A percentile compares a stretch with the other conserved stretches of the same genome.
phyloP scores from a whole-genome alignment of 345 rosid genomes.

The Sonneratia caseolaris region DNA sequence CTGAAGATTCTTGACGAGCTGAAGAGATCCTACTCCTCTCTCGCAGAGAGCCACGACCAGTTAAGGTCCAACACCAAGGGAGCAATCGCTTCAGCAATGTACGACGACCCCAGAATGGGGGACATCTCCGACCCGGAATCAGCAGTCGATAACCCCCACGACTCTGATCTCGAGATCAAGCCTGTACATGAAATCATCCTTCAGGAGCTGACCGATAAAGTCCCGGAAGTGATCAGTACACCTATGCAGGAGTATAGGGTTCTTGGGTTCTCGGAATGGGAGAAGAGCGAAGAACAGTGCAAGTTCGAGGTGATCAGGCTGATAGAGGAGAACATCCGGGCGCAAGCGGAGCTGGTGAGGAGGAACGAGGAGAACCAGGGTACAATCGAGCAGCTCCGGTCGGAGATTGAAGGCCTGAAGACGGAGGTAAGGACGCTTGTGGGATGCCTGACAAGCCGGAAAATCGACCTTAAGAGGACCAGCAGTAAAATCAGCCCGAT shows the following conservation, averaged over 20 bases:
- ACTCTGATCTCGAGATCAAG: not conserved
- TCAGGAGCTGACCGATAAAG: not conserved
- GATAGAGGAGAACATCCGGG: constrained; percentile 33
- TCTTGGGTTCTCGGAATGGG: constrained; percentile 1
- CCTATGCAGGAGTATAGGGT: not conserved
- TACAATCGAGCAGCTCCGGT: constrained; percentile 22
- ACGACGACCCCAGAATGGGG: not conserved
- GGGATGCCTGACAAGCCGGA: constrained; percentile 14
- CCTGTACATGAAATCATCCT: not conserved
- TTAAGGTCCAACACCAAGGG: constrained; percentile 19
- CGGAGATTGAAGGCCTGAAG: constrained; percentile 23
- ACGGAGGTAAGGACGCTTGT: constrained; percentile 28
- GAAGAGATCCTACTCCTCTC: constrained; percentile 18
- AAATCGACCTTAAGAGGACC: constrained; percentile 13
- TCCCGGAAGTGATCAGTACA: too few species aligned
- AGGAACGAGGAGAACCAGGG: constrained; percentile 41
- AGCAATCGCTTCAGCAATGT: not conserved
- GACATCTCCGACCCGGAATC: constrained; percentile 1
- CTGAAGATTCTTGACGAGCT: constrained; percentile 26
- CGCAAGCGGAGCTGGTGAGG: constrained; percentile 35
- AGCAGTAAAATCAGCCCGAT: not conserved
- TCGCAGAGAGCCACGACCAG: constrained; percentile 28
- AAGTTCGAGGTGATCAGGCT: constrained; percentile 25
- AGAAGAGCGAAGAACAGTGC: constrained; percentile 19
- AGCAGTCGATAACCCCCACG: not conserved